Evolutionary conservation across 345 rosid genomes (phyloP).

Genomic region (Theobroma cacao): DNA sequence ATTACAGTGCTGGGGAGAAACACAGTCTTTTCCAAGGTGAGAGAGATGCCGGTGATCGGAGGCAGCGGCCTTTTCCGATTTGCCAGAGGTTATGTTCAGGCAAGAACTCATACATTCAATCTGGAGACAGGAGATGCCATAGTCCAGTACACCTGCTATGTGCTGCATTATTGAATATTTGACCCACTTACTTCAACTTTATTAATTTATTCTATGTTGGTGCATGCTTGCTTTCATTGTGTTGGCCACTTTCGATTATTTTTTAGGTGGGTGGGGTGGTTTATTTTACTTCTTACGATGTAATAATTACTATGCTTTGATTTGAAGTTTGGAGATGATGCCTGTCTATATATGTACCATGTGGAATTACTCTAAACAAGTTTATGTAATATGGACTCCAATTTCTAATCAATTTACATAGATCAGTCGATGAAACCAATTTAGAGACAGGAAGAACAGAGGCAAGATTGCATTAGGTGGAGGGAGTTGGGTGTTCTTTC

Average conservation of each 20-base stretch:
- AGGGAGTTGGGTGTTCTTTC: too few species aligned
- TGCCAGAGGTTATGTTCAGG: constrained; percentile 57
- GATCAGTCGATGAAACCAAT: too few species aligned
- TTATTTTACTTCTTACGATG: not conserved
- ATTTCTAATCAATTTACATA: too few species aligned
- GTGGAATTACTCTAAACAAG: too few species aligned
- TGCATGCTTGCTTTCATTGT: not conserved
- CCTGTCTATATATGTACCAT: too few species aligned
- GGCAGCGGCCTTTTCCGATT: constrained; percentile 63
- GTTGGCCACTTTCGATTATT: not conserved
- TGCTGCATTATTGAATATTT: constrained; percentile 30
- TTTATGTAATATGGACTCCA: too few species aligned
- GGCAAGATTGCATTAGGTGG: too few species aligned
- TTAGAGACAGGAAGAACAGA: too few species aligned
- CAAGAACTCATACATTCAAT: constrained; percentile 33
- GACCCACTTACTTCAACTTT: not conserved
- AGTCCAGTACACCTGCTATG: constrained; percentile 39
- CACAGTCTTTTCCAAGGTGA: constrained; percentile 27
- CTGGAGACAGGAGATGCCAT: constrained; percentile 36
- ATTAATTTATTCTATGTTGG: not conserved
- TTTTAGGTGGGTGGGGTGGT: not conserved
- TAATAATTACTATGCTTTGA: too few species aligned
- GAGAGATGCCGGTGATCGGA: constrained; percentile 67
- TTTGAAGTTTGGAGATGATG: too few species aligned
- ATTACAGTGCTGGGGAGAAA: constrained; percentile 48